Evolutionary conservation across 2,329 filamentous ascomycete genomes (phyloP), one percentile per base, ranked within the genome.

Genomic region (Parascedosporium putredinis): DNA sequence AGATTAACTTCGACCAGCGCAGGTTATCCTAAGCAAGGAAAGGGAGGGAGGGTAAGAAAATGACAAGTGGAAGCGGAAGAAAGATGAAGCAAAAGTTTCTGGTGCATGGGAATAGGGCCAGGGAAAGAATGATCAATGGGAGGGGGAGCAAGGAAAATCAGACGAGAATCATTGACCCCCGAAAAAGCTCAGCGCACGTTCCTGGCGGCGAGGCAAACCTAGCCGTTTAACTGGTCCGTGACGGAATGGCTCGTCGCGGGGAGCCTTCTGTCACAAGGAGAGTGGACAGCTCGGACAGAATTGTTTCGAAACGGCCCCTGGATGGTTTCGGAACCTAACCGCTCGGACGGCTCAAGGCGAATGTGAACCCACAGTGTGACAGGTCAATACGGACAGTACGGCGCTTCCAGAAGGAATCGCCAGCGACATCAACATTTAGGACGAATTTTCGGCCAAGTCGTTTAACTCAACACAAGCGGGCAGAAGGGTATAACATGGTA

Each of bases 221-320:
- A 42, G 23, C 3, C 38, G 7, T 42, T 31, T 6, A 12, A 6
- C 27, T 7, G 27, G 36, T n/a, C 36, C 5, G 36, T 40, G 36
- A 24, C 12, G 12, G 6, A 7, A 20, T 42, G 14, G 34, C n/a
- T 16, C n/a, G 33, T 38, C 38, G 45, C 29, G 45, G 14, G 46
- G 33, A 27, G 36, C 5, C 16, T 27, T 42, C 16, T 43, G 40
- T 4, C 10, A 43, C 10, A 23, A 23, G 27, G 27, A 31, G 7
- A 31, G 20, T 9, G n/a, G n/a, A 38, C 18, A 45, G 47, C 47
- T 49, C 34, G 7, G 36, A 44, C 38, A 16, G 9, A 33, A 12
- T 27, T 44, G 47, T 45, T 46, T 47, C 34, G 49, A 50, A 50
- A 50, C 49, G 8, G 14, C 49, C 49, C 48, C 27, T 45, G 38